Percentiles rank a stretch among this genome's conserved stretches.
These are phyloP conservation scores for Hirschfeldia incana DNA, from an alignment of 345 rosid genomes.

Conservation along the genomic window DNA sequence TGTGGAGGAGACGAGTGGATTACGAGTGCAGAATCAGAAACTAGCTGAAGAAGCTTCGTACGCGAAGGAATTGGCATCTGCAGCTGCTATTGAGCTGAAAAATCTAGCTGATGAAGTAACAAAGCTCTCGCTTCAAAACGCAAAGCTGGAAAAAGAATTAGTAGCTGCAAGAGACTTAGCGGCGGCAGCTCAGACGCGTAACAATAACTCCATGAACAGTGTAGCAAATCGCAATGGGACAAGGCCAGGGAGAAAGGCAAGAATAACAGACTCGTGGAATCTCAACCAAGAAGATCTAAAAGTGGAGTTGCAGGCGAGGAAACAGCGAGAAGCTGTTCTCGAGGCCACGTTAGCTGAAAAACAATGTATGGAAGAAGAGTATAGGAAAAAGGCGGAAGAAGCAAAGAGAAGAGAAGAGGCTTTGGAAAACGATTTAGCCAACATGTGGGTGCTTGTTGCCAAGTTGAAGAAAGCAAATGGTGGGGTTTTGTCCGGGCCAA, in stretches of 20 bases:
- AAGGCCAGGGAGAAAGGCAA: constrained; percentile 73
- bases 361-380: constrained; percentile 73
- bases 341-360: constrained; percentile 84
- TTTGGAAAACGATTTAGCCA: constrained; percentile 90
- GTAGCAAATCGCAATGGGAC: constrained; percentile 57
- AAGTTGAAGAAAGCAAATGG: constrained; percentile 82
- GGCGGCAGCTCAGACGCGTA: constrained; percentile 51
- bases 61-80: constrained; percentile 94
- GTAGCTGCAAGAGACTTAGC: constrained; percentile 62
- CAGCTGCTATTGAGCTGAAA: constrained; percentile 97
- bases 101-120: constrained; percentile 93
- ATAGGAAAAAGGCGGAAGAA: constrained; percentile 74
- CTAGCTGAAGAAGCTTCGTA: constrained; percentile 92
- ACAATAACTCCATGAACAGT: constrained; percentile 53
- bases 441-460: constrained; percentile 99
- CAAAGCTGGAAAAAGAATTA: constrained; percentile 78
- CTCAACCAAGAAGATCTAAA: constrained; percentile 75
- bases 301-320: constrained; percentile 83
- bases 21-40: constrained; percentile 77
- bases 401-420: constrained; percentile 86
- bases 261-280: constrained; percentile 70
- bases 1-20: constrained; percentile 81
- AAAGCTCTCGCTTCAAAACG: constrained; percentile 73
- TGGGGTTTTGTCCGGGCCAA: constrained; percentile 51
- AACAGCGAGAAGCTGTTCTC: constrained; percentile 77